These are phyloP conservation scores for Leptographium procerum DNA, from an alignment of 2,329 filamentous ascomycete species.

Conservation along the genomic window DNA sequence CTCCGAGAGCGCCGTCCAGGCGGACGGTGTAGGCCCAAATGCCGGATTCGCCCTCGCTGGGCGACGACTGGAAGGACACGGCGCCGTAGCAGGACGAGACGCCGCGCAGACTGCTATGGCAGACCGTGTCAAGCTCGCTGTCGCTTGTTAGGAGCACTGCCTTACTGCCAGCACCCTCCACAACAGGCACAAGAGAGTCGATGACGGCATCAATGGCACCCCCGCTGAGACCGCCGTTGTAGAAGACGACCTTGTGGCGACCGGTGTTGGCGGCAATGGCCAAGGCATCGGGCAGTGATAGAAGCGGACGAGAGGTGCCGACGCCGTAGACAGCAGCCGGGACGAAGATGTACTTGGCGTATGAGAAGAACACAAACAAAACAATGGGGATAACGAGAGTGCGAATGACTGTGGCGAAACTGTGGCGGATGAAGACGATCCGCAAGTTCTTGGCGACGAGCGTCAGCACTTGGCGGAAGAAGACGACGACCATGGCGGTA, in stretches of 20 bases:
- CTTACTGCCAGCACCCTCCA: constrained; percentile 41
- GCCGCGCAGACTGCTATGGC: constrained; percentile 48
- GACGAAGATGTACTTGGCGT: constrained; percentile 73
- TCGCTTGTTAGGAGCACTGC: constrained; percentile 16
- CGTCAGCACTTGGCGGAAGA: constrained; percentile 43
- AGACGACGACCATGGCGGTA: constrained; percentile 5
- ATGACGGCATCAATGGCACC: constrained; percentile 67
- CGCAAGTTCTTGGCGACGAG: constrained; percentile 51
- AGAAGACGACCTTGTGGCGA: constrained; percentile 61
- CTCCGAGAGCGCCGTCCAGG: constrained; percentile 61
- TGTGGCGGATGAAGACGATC: constrained; percentile 44
- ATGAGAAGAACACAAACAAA: constrained; percentile 50
- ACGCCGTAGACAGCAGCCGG: constrained; percentile 68
- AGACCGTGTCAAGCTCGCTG: constrained; percentile 29
- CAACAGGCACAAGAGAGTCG: constrained; percentile 44
- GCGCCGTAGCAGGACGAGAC: constrained; percentile 63
- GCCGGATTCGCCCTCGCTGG: constrained; percentile 52
- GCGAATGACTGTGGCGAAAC: constrained; percentile 38
- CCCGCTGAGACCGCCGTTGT: constrained; percentile 59
- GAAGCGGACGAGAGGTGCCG: constrained; percentile 47
- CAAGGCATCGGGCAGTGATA: constrained; percentile 54
- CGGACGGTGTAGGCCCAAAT: constrained; percentile 82
- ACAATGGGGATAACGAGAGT: constrained; percentile 48
- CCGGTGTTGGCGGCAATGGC: constrained; percentile 39
- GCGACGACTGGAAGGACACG: constrained; percentile 62